Conservation (phyloP, 306 rosid species). For the Castanopsis chinensis region DNA sequence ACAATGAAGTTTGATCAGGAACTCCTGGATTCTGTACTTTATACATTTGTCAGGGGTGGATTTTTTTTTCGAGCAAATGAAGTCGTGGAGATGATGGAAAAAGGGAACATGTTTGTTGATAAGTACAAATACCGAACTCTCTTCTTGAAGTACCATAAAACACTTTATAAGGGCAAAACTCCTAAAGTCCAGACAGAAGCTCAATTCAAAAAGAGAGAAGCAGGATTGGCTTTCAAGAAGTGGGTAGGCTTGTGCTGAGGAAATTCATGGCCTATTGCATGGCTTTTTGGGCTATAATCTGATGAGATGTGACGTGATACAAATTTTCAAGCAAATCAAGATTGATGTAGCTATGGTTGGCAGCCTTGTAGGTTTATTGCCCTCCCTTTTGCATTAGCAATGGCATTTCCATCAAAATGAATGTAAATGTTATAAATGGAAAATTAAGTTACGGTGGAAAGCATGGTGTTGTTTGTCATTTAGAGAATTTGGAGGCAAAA, state of each 20-base stretch:
- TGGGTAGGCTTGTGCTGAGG: constrained; percentile 77
- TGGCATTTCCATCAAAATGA: neutral
- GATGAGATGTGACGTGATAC: neutral
- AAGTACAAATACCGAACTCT: constrained; percentile 82
- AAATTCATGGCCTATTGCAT: constrained; percentile 2
- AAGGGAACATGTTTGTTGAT: constrained; percentile 72
- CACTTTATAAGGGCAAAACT: constrained; percentile 85
- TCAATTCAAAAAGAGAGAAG: constrained; percentile 75
- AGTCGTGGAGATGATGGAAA: constrained; percentile 81
- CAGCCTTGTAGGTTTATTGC: neutral
- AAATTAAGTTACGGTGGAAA: neutral
- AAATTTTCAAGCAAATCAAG: neutral
- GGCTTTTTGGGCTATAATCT: neutral
- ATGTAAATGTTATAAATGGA: neutral
- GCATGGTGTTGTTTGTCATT: neutral
- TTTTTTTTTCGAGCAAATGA: constrained; percentile 79
- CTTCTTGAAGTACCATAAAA: constrained; percentile 83
- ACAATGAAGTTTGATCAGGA: constrained; percentile 90
- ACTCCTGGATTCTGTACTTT: constrained; percentile 83
- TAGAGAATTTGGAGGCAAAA: neutral
- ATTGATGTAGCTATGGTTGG: neutral
- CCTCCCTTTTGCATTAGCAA: neutral
- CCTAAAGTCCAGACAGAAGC: constrained; percentile 74
- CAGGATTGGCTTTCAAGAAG: constrained; percentile 62
- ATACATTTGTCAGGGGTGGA: constrained; percentile 85